Percentiles rank a stretch among this genome's conserved stretches.
phyloP scores from a whole-genome alignment of 768 basidiomycete species.

The Trametes maxima region DNA sequence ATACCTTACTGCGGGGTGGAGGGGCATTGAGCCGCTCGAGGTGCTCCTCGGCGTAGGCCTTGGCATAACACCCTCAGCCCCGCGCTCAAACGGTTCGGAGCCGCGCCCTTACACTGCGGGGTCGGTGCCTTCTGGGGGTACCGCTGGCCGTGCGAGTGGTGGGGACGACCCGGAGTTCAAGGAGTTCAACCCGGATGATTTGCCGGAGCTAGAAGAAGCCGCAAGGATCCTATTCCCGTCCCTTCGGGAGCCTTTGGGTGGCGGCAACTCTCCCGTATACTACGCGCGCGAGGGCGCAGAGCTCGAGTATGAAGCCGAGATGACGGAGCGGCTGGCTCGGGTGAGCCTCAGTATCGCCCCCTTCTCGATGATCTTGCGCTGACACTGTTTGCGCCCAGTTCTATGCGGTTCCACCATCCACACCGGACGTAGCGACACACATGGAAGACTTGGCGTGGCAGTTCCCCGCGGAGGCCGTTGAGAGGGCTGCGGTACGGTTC shows the following conservation, averaged over 20 bases:
- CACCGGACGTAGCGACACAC: conserved; percentile 76
- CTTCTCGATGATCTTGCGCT: conserved; percentile 11
- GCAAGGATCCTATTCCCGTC: conserved; percentile 68
- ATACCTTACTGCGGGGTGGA: conserved; percentile 82
- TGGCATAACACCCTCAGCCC: neutral
- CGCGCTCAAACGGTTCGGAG: conserved; percentile 5
- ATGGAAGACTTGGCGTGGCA: conserved; percentile 79
- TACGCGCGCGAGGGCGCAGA: conserved; percentile 53
- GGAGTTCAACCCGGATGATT: conserved; percentile 74
- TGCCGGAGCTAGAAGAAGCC: conserved; percentile 69
- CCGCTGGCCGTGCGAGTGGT: conserved; percentile 14
- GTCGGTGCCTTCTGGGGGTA: neutral
- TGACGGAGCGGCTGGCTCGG: conserved; percentile 68
- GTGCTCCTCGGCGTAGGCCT: conserved; percentile 75
- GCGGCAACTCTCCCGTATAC: conserved; percentile 32
- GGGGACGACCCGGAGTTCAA: conserved; percentile 43
- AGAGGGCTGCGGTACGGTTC: conserved; percentile 75
- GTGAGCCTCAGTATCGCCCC: conserved; percentile 44
- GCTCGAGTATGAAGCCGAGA: conserved; percentile 73
- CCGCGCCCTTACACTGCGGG: neutral
- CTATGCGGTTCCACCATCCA: conserved; percentile 69
- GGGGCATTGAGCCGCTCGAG: conserved; percentile 67
- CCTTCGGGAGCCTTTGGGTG: conserved; percentile 36
- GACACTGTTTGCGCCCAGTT: conserved; percentile 50
- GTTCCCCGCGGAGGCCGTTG: conserved; percentile 81